These are phyloP conservation scores for Venturiaceae sp. DNA, from an alignment of 2,329 filamentous ascomycete genomes.

Conservation along the genomic window DNA sequence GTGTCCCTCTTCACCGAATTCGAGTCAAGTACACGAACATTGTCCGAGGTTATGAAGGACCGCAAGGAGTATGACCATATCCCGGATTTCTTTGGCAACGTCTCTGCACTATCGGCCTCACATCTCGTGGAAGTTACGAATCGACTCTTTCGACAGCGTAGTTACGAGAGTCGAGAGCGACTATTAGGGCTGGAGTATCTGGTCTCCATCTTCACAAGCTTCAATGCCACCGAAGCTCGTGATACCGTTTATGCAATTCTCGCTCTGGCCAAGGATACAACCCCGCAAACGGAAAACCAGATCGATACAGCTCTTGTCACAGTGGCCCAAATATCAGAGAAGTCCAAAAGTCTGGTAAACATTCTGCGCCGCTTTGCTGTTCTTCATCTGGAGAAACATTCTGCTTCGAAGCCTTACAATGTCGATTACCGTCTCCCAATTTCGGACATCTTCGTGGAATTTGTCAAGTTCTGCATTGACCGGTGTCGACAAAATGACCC, in stretches of 20 bases:
- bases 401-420: conserved; percentile 16
- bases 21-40: conserved; percentile 23
- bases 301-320: too few species aligned
- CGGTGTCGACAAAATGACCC: conserved; percentile 1
- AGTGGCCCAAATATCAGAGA: too few species aligned
- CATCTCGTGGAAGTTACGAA: conserved; percentile 23
- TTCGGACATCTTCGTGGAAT: conserved; percentile 23
- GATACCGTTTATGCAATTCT: conserved; percentile 25
- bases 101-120: conserved; percentile 25
- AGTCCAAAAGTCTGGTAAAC: too few species aligned
- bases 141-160: not conserved
- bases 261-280: conserved; percentile 23
- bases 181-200: conserved; percentile 25
- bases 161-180: not conserved
- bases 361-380: too few species aligned
- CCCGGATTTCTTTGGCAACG: conserved; percentile 23
- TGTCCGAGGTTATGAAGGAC: conserved; percentile 26
- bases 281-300: conserved; percentile 12
- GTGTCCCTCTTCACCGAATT: conserved; percentile 29
- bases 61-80: conserved; percentile 13
- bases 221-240: conserved; percentile 18
- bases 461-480: conserved; percentile 23
- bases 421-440: conserved; percentile 23
- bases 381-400: too few species aligned
- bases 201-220: conserved; percentile 22